Conservation (phyloP, 805 yeast species). For the Brettanomyces naardenensis region DNA sequence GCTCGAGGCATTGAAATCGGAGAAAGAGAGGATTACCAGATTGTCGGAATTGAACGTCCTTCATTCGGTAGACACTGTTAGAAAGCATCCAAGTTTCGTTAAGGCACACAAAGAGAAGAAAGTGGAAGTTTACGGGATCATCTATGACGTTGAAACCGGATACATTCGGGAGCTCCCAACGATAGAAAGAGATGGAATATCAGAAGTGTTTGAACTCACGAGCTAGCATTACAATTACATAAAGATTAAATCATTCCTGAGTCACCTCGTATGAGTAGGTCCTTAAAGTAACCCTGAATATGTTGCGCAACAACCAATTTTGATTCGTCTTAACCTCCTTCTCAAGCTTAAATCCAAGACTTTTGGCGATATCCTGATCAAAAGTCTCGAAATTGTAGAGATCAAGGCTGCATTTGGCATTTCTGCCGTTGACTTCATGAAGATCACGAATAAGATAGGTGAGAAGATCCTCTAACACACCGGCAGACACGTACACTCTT, state of each 20-base stretch:
- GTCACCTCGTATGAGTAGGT: neutral
- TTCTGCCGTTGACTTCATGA: slow-evolving; percentile 21
- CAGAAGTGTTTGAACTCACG: neutral
- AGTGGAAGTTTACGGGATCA: slow-evolving; percentile 72
- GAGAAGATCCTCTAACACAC: slow-evolving; percentile 54
- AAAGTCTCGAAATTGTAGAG: slow-evolving; percentile 43
- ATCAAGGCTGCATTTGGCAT: slow-evolving; percentile 36
- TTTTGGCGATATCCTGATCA: slow-evolving; percentile 29
- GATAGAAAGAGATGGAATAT: neutral
- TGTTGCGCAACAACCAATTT: neutral
- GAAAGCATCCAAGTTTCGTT: slow-evolving; percentile 58
- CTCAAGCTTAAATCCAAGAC: slow-evolving; percentile 33
- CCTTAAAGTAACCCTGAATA: neutral
- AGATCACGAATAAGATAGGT: slow-evolving; percentile 6
- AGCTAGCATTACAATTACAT: neutral
- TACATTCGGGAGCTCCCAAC: slow-evolving; percentile 32
- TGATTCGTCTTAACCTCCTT: neutral
- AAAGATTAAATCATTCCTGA: neutral
- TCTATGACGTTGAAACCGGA: slow-evolving; percentile 80
- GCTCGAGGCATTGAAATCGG: slow-evolving; percentile 42
- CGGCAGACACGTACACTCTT: slow-evolving; percentile 58
- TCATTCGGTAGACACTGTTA: slow-evolving; percentile 61
- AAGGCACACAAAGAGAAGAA: slow-evolving; percentile 54
- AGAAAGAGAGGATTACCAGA: slow-evolving; percentile 46
- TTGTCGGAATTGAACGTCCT: slow-evolving; percentile 72